Evolutionary conservation across 2,329 filamentous ascomycete species (phyloP).

Genomic region (Pseudogymnoascus sp.): DNA sequence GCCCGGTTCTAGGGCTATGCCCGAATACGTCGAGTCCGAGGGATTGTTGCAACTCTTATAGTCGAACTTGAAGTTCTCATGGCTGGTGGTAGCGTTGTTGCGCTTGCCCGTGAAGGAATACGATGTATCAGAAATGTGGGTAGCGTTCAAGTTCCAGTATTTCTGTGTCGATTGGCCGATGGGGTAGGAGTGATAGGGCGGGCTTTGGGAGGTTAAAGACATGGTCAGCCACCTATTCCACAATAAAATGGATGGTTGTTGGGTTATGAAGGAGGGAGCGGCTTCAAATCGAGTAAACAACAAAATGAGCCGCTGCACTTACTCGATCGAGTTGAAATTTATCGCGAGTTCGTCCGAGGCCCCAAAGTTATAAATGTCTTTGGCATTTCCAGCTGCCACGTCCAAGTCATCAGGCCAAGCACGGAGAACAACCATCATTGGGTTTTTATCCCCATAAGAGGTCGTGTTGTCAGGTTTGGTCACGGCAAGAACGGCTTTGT

Average conservation of each 20-base stretch:
- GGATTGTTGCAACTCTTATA: background rate
- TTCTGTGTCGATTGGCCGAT: background rate
- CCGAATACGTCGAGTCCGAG: background rate
- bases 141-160: background rate
- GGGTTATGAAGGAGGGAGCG: background rate
- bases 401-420: background rate
- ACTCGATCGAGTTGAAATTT: background rate
- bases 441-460: background rate
- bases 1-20: background rate
- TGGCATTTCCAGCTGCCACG: background rate
- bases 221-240: background rate
- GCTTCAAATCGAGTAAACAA: background rate
- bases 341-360: background rate
- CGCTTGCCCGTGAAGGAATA: background rate
- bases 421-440: background rate
- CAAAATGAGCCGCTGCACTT: background rate
- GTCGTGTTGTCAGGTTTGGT: background rate
- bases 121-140: background rate
- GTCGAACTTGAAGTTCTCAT: background rate
- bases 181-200: background rate
- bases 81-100: background rate
- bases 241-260: background rate
- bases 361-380: background rate
- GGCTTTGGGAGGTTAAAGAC: background rate
- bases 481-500: background rate